A percentile compares a stretch with the other conserved stretches of the same genome.
Evolutionary conservation across 202 grass and related monocot genomes (phyloP).

Genomic region (Saccharum hybrid): DNA sequence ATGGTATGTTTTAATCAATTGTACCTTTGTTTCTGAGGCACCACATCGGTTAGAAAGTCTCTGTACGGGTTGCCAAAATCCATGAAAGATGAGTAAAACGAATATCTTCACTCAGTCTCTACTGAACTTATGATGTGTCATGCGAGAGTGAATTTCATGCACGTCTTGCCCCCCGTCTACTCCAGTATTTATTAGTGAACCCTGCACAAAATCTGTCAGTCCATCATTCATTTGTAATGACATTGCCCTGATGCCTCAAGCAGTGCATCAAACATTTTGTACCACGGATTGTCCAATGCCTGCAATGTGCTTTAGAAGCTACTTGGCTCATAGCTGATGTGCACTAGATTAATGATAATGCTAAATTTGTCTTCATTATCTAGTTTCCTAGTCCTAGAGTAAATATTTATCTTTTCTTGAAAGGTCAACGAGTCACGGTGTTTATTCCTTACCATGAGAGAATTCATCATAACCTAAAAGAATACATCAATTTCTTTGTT

Average conservation of each 20-base stretch:
- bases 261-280: background rate
- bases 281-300: background rate
- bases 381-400: background rate
- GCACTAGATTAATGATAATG: constrained; percentile 1
- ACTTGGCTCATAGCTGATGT: background rate
- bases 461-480: background rate
- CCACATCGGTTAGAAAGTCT: background rate
- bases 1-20: constrained; percentile 4
- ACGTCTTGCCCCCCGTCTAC: background rate
- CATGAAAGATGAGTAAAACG: constrained; percentile 7
- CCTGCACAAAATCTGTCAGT: background rate
- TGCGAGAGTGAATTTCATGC: background rate
- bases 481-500: background rate
- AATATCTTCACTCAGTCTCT: background rate
- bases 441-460: background rate
- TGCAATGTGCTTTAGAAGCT: background rate
- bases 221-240: background rate
- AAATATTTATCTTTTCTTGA: background rate
- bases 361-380: background rate
- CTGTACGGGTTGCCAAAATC: background rate
- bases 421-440: background rate
- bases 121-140: background rate
- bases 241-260: background rate
- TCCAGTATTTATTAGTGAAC: background rate
- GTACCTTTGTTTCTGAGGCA: background rate